Evolutionary conservation across 139 green algal species (phyloP).

Genomic region (Desmodesmus armatus): DNA sequence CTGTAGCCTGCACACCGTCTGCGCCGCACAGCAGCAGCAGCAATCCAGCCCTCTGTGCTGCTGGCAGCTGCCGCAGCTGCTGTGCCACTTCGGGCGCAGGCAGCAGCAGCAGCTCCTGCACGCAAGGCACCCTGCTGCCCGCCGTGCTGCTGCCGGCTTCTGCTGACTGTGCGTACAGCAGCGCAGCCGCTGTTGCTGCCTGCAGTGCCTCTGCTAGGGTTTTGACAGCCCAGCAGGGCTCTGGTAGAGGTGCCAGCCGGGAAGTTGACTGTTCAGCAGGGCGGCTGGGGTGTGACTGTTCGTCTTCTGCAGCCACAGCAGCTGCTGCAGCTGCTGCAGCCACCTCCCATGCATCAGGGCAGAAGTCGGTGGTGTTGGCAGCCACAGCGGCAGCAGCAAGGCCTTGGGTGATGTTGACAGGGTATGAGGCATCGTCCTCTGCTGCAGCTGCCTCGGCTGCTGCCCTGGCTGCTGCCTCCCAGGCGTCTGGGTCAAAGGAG

Average conservation of each 20-base stretch:
- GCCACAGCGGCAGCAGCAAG: background rate
- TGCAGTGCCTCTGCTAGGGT: background rate
- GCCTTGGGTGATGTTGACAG: background rate
- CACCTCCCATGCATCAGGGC: conserved; percentile 15
- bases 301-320: background rate
- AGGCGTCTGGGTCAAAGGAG: background rate
- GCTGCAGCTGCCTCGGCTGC: background rate
- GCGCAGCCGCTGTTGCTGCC: conserved; percentile 11
- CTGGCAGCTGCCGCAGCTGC: background rate
- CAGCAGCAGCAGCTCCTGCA: background rate
- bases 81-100: background rate
- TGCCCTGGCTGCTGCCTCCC: conserved; percentile 5
- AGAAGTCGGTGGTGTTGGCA: background rate
- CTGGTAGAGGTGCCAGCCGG: background rate
- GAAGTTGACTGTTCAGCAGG: background rate
- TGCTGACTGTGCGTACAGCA: background rate
- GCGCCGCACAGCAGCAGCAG: conserved; percentile 29
- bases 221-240: background rate
- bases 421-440: background rate
- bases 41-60: background rate
- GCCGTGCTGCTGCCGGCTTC: background rate
- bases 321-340: conserved; percentile 5
- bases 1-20: no score
- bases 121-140: background rate
- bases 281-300: background rate